These are phyloP conservation scores for Phtheirospermum japonicum DNA, from an alignment of 257 asterid species.

Conservation along the genomic window DNA sequence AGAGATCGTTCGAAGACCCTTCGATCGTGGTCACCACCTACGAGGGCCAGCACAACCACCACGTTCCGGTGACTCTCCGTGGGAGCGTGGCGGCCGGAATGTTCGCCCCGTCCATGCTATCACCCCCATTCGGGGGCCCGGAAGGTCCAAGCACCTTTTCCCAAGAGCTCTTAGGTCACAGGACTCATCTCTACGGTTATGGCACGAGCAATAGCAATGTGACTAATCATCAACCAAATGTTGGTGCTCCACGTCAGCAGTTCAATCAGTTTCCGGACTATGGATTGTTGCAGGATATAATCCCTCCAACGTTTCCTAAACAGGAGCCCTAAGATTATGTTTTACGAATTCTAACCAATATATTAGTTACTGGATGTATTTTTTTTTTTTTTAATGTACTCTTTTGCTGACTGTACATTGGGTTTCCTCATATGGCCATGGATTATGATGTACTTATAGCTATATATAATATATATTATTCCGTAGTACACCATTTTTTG, in stretches of 20 bases:
- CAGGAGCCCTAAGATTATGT: conserved; percentile 28
- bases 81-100: conserved; percentile 37
- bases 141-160: conserved; percentile 26
- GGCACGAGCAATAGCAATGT: conserved; percentile 28
- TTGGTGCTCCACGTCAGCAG: conserved; percentile 26
- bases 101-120: conserved; percentile 16
- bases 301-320: conserved; percentile 35
- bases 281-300: conserved; percentile 43
- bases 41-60: conserved; percentile 74
- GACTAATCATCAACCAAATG: conserved; percentile 23
- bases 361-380: conserved; percentile 7
- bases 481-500: too few species aligned
- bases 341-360: conserved; percentile 19
- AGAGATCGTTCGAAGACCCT: conserved; percentile 63
- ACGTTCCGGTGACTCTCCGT: conserved; percentile 42
- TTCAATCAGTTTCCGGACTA: conserved; percentile 29
- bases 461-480: too few species aligned
- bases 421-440: too few species aligned
- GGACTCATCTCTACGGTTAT: conserved; percentile 32
- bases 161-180: conserved; percentile 30
- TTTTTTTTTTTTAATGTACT: conserved; percentile 19
- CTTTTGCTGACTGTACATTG: too few species aligned
- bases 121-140: background rate
- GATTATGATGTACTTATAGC: background rate
- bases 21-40: conserved; percentile 60